These are phyloP conservation scores for Cladosporium oxysporum DNA, from an alignment of 2,329 filamentous ascomycete genomes.

Conservation along the genomic window DNA sequence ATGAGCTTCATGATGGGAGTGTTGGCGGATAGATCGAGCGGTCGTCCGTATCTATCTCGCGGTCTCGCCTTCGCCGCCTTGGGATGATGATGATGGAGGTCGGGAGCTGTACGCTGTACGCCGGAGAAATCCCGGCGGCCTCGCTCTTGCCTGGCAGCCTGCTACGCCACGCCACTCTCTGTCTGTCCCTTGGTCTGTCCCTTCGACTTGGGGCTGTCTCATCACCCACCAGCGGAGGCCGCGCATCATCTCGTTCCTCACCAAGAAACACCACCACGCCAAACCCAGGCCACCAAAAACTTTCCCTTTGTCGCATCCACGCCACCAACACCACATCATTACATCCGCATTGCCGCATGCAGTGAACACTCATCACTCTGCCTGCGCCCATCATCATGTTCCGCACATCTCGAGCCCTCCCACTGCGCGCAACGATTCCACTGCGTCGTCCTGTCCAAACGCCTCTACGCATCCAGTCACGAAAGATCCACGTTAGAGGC, in stretches of 20 bases:
- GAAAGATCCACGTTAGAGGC: not conserved
- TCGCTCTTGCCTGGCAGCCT: not conserved
- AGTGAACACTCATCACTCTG: not conserved
- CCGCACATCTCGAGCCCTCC: conserved; percentile 18
- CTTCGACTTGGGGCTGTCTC: no score
- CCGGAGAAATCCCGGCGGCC: not conserved
- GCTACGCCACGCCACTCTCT: conserved; percentile 2
- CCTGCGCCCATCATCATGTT: conserved; percentile 11
- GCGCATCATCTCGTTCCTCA: not conserved
- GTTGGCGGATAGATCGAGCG: conserved; percentile 9
- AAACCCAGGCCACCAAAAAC: conserved; percentile 2
- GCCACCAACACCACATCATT: not conserved
- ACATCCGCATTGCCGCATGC: not conserved
- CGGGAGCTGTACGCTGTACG: not conserved
- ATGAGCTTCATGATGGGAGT: conserved; percentile 48
- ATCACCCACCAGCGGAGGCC: not conserved
- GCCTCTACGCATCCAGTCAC: conserved; percentile 7
- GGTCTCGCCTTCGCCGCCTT: conserved; percentile 12
- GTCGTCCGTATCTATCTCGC: not conserved
- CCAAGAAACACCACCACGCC: conserved; percentile 8
- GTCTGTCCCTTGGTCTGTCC: not conserved
- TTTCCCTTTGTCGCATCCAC: conserved; percentile 15
- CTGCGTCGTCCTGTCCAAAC: not conserved
- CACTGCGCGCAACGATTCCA: conserved; percentile 13
- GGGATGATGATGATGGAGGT: conserved; percentile 8